Evolutionary conservation across 345 rosid species (phyloP).

Genomic region (Ceriops decandra): DNA sequence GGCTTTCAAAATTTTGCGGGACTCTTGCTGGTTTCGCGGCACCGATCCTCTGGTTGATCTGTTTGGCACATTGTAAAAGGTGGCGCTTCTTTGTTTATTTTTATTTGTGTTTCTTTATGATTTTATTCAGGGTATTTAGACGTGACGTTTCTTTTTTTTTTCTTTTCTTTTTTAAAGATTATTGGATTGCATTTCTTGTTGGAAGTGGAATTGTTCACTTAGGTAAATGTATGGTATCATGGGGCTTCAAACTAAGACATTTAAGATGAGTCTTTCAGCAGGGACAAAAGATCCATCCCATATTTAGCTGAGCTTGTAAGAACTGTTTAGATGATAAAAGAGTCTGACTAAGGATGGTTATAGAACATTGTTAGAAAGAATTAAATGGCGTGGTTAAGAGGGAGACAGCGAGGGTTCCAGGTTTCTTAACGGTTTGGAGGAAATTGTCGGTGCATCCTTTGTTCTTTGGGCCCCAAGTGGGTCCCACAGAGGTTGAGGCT

Average conservation of each 20-base stretch:
- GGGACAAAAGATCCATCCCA: neutral
- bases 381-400: neutral
- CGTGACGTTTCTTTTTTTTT: too few relatives aligned
- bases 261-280: too few relatives aligned
- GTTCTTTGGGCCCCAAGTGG: neutral
- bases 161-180: too few relatives aligned
- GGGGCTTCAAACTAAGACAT: neutral
- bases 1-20: conserved; percentile 25
- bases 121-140: conserved; percentile 1
- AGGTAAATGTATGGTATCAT: too few relatives aligned
- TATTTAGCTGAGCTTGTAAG: neutral
- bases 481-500: neutral
- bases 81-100: neutral
- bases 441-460: neutral
- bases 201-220: too few relatives aligned
- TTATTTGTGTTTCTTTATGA: conserved; percentile 1
- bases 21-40: neutral
- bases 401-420: neutral
- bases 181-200: too few relatives aligned
- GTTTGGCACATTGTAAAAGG: conserved; percentile 15
- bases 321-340: neutral
- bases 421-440: neutral
- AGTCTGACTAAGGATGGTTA: neutral
- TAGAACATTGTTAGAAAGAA: neutral
- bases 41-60: conserved; percentile 26